These are phyloP conservation scores for Cryptosporidium sp. DNA, from an alignment of 169 alveolate species.

Conservation along the genomic window DNA sequence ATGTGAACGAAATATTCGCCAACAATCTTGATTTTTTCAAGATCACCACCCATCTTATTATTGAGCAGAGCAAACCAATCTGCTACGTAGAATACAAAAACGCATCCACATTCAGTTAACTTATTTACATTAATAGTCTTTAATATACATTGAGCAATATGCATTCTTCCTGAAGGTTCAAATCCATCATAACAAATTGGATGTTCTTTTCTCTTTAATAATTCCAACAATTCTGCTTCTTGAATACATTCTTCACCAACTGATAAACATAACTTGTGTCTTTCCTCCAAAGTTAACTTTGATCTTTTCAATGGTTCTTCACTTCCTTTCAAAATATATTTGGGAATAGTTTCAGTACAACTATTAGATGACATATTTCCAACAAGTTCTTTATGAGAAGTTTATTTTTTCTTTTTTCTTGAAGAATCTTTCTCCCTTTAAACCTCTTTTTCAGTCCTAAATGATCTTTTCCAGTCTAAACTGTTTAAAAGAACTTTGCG, in stretches of 20 bases:
- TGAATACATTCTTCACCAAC: constrained; percentile 86
- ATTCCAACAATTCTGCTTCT: constrained; percentile 83
- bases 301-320: constrained; percentile 51
- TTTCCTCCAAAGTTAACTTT: constrained; percentile 78
- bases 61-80: constrained; percentile 99
- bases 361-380: constrained; percentile 18
- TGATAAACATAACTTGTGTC: constrained; percentile 80
- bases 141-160: constrained; percentile 97
- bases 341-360: constrained; percentile 23
- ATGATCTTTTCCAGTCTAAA: not conserved
- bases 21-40: constrained; percentile 92
- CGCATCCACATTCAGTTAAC: constrained; percentile 95
- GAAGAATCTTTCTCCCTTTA: not conserved
- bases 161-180: constrained; percentile 99
- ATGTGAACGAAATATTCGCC: constrained; percentile 98
- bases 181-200: constrained; percentile 99
- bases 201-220: constrained; percentile 82
- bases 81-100: constrained; percentile 99
- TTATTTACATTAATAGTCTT: constrained; percentile 92
- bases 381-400: not conserved
- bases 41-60: constrained; percentile 98
- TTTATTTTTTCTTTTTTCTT: not conserved
- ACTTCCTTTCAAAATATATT: constrained; percentile 56
- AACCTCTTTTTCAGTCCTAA: not conserved
- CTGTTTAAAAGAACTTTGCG: not conserved